Evolutionary conservation across 164 flowering plant species (phyloP), one percentile per base, ranked within the genome.

Genomic region (Liriodendron chinense): DNA sequence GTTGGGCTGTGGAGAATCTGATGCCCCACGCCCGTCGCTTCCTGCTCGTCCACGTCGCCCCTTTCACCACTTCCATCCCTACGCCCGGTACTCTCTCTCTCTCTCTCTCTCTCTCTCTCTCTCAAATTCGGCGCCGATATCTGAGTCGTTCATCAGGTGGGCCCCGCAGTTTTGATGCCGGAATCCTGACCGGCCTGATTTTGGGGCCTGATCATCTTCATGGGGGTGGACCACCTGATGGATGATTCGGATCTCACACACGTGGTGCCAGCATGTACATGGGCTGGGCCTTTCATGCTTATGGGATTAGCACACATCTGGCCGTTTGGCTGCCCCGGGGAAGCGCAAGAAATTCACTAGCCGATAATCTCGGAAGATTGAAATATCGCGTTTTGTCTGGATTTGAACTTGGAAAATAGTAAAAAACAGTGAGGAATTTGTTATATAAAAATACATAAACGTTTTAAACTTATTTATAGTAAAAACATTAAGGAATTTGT

Each of bases 1-100:
- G 79, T 48, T 94, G 96, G 97, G 94, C 98, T 14, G 81, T 84
- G 72, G 89, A 90, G 78, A 94, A 89, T 77, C 79, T 94, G 61
- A 34, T 83, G 76, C 72, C 82, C 26, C 70, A 70, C 26, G 85
- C 89, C 10, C 84, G 87, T 76, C 86, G 87, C 3, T 81, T 94
- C 77, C 63, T 91, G 43, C 82, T 94, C 9, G 77, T 91, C 70
- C 93, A 91, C 79, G 97, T 92, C 77, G 86, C 88, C 84, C 92
- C 97, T 10, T 66, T 77, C 43, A 77, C 91, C 79, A 84, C 86
- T 72, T 82, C 86, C 20, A 82, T 94, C 56, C 94, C 97, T 10
- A 82, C 91, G 76, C 98, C 97, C 21, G 84, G 98, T 93, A 85
- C 68, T 3, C 21, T 74, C 43, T 59, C 57, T 75, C 59, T 68